phyloP scores from a whole-genome alignment of 75 land plant species.

The Isoetes taiwanensis region DNA sequence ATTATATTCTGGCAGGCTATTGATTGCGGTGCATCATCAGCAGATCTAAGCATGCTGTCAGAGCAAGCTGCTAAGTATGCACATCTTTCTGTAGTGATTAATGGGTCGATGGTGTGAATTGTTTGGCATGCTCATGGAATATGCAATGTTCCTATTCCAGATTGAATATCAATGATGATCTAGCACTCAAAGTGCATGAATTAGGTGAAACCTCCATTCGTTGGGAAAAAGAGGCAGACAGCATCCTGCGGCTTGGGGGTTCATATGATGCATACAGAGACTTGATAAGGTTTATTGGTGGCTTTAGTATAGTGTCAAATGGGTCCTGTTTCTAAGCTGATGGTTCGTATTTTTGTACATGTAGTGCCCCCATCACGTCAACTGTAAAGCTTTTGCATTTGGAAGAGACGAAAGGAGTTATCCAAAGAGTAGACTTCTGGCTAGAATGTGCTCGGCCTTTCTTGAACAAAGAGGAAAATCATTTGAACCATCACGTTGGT shows the following conservation, averaged over 20 bases:
- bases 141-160: too few relatives aligned
- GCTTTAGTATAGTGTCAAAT: neutral
- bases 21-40: too few relatives aligned
- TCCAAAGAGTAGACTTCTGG: conserved; percentile 11
- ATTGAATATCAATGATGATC: conserved; percentile 8
- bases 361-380: conserved; percentile 12
- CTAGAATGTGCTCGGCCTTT: conserved; percentile 8
- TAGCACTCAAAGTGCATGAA: conserved; percentile 7
- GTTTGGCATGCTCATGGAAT: too few relatives aligned
- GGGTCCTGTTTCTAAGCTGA: neutral
- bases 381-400: conserved; percentile 3
- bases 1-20: too few relatives aligned
- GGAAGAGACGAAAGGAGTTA: conserved; percentile 1
- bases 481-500: too few relatives aligned
- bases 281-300: conserved; percentile 9
- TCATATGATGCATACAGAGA: conserved; percentile 7
- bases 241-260: conserved; percentile 9
- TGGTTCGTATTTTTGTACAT: neutral
- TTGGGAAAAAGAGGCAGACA: conserved; percentile 17
- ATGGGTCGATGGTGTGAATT: too few relatives aligned
- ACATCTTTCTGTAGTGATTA: too few relatives aligned
- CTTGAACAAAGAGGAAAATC: too few relatives aligned
- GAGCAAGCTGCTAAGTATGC: too few relatives aligned
- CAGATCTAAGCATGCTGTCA: too few relatives aligned
- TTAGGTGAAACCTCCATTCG: conserved; percentile 1